Evolutionary conservation across 805 yeast species (phyloP).

Genomic region (Lipomyces mesembrius): DNA sequence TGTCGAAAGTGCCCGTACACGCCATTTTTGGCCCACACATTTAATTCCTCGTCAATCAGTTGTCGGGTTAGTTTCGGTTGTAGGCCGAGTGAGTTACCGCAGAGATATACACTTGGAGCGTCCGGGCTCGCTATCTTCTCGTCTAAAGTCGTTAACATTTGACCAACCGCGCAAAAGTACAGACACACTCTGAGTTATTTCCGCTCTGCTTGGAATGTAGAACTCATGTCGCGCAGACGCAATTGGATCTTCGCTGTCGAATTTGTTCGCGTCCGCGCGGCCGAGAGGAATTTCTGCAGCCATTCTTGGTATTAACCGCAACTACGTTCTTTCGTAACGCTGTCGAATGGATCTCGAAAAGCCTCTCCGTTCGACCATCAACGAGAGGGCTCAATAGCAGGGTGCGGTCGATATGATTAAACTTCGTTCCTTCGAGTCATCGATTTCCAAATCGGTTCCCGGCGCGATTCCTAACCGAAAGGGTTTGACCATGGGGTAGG

Average conservation of each 20-base stretch:
- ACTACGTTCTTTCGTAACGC: not conserved
- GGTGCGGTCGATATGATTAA: too few species aligned
- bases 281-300: not conserved
- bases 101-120: slow-evolving; percentile 57
- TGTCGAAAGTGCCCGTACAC: slow-evolving; percentile 84
- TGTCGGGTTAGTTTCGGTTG: slow-evolving; percentile 70
- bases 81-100: slow-evolving; percentile 93
- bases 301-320: not conserved
- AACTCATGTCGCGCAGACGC: slow-evolving; percentile 26
- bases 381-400: not conserved
- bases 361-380: not conserved
- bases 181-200: slow-evolving; percentile 29
- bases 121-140: slow-evolving; percentile 19
- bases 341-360: not conserved
- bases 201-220: slow-evolving; percentile 33
- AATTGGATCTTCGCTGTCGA: slow-evolving; percentile 32
- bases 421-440: too few species aligned
- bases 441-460: too few species aligned
- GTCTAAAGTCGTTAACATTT: slow-evolving; percentile 18
- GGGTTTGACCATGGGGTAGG: not conserved
- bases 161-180: not conserved
- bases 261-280: slow-evolving; percentile 22
- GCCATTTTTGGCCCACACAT: slow-evolving; percentile 80
- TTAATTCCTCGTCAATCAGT: slow-evolving; percentile 67
- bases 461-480: too few species aligned